Evolutionary conservation across 2,329 filamentous ascomycete genomes (phyloP).

Genomic region (Epicoccum nigrum): DNA sequence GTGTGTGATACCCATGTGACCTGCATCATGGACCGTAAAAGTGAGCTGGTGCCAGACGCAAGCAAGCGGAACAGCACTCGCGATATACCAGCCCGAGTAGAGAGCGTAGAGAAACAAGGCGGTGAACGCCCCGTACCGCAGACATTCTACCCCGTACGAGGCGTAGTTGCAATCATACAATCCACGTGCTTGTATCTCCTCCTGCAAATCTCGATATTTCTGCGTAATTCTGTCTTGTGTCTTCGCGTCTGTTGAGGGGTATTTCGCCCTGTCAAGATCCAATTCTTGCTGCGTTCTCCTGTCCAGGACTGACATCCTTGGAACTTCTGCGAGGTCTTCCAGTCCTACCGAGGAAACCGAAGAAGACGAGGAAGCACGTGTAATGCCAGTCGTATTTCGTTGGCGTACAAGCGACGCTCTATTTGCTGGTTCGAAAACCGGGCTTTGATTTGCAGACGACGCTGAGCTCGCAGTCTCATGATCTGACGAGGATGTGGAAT

Average conservation of each 20-base stretch:
- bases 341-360: slow-evolving; percentile 62
- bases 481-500: slow-evolving; percentile 28
- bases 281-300: slow-evolving; percentile 76
- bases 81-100: slow-evolving; percentile 52
- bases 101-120: slow-evolving; percentile 61
- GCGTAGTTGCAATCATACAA: slow-evolving; percentile 85
- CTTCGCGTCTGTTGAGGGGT: slow-evolving; percentile 74
- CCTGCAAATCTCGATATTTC: slow-evolving; percentile 81
- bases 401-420: slow-evolving; percentile 43
- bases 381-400: slow-evolving; percentile 43
- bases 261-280: slow-evolving; percentile 76
- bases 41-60: slow-evolving; percentile 92
- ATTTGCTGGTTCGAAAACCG: slow-evolving; percentile 63
- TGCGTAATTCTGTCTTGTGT: slow-evolving; percentile 77
- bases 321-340: slow-evolving; percentile 42
- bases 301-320: slow-evolving; percentile 69
- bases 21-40: slow-evolving; percentile 92
- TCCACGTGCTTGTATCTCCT: slow-evolving; percentile 73
- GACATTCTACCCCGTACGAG: slow-evolving; percentile 76
- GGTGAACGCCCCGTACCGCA: slow-evolving; percentile 74
- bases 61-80: slow-evolving; percentile 77
- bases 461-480: slow-evolving; percentile 39
- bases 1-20: slow-evolving; percentile 97
- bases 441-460: slow-evolving; percentile 63
- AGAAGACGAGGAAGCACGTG: slow-evolving; percentile 60